phyloP scores from a whole-genome alignment of 129 eudicot species.

The Mikania micrantha region DNA sequence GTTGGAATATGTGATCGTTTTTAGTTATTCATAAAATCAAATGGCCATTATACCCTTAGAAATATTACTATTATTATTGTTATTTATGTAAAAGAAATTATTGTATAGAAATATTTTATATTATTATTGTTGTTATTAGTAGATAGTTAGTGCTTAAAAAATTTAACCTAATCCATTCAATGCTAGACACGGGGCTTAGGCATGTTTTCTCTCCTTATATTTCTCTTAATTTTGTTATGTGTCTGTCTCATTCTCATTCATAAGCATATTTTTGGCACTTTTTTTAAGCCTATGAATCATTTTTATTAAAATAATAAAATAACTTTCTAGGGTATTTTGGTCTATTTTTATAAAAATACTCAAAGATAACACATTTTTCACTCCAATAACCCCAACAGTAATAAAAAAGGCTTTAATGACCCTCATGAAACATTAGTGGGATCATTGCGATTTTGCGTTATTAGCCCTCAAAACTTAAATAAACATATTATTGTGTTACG shows the following conservation, averaged over 20 bases:
- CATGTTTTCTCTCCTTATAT: not conserved
- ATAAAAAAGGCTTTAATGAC: not conserved
- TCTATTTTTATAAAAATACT: not conserved
- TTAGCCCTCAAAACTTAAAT: not conserved
- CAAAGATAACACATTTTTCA: not conserved
- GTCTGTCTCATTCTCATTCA: not conserved
- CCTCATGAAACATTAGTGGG: not conserved
- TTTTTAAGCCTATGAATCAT: not conserved
- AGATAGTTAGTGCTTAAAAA: not conserved
- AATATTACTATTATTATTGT: not conserved
- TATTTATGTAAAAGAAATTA: not conserved
- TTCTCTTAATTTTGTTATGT: not conserved
- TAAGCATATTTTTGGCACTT: not conserved
- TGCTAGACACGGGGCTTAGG: not conserved
- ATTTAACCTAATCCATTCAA: not conserved
- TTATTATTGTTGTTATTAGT: not conserved
- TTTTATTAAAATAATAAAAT: not conserved
- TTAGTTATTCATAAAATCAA: not conserved
- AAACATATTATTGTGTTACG: not conserved
- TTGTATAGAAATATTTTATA: not conserved
- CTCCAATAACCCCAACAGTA: not conserved
- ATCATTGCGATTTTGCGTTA: not conserved
- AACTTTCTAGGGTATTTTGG: not conserved
- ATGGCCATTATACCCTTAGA: not conserved
- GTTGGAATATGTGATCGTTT: not conserved